phyloP scores from a whole-genome alignment of 192 early-diverging fungal genomes.

The Irineochytrium annulatum region DNA sequence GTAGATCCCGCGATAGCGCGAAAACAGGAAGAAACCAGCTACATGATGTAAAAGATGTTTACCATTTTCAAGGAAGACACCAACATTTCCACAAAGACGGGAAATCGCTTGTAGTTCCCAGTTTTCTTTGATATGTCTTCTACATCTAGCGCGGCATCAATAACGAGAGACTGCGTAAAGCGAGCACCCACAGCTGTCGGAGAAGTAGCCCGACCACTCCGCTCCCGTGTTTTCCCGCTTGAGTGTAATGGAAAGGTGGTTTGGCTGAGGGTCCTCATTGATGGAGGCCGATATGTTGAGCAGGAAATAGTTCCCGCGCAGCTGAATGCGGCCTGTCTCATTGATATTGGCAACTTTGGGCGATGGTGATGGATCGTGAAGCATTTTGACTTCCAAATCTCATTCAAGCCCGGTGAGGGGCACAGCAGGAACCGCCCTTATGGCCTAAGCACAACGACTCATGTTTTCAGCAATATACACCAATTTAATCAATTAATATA shows the following conservation, averaged over 20 bases:
- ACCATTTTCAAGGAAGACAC: constrained; percentile 30
- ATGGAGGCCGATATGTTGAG: too few relatives aligned
- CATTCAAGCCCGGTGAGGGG: too few relatives aligned
- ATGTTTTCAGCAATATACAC: too few relatives aligned
- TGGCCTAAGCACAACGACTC: too few relatives aligned
- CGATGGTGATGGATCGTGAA: too few relatives aligned
- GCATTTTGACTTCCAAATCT: too few relatives aligned
- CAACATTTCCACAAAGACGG: constrained; percentile 51
- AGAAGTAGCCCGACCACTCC: background rate
- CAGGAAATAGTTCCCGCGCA: too few relatives aligned
- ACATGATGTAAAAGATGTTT: background rate
- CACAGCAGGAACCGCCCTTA: too few relatives aligned
- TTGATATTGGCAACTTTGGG: too few relatives aligned
- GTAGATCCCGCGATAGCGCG: background rate
- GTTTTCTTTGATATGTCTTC: constrained; percentile 53
- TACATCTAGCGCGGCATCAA: constrained; percentile 31
- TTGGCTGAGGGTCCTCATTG: too few relatives aligned
- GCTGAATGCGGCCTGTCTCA: too few relatives aligned
- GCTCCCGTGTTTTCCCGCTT: background rate
- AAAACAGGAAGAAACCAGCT: background rate
- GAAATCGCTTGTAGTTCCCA: constrained; percentile 53
- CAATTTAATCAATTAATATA: too few relatives aligned
- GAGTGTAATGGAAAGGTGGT: background rate
- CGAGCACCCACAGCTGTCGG: background rate
- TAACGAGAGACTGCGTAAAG: background rate